These are phyloP conservation scores for Gynochthodes officinalis DNA, from an alignment of 257 asterid genomes.

Conservation along the genomic window DNA sequence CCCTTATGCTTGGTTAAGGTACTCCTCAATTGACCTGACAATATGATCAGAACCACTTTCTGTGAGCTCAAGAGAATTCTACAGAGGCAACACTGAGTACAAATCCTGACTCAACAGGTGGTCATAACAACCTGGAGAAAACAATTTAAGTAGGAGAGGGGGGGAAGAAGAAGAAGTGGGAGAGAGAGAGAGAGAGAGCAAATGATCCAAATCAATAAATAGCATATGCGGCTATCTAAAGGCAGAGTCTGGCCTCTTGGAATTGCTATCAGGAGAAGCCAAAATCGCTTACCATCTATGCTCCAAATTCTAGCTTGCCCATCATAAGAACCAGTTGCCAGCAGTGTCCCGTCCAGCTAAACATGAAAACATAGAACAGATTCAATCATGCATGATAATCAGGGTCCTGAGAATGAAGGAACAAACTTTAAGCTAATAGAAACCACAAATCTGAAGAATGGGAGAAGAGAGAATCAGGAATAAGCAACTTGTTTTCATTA, in stretches of 20 bases:
- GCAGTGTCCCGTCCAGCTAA: conserved; percentile 31
- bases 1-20: conserved; percentile 29
- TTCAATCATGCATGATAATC: conserved; percentile 2
- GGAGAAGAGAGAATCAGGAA: background rate
- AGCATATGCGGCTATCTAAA: background rate
- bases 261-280: background rate
- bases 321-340: conserved; percentile 36
- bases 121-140: background rate
- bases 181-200: too few relatives aligned
- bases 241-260: background rate
- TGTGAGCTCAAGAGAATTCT: conserved; percentile 2
- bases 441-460: background rate
- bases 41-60: background rate
- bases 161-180: too few relatives aligned
- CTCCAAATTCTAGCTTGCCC: conserved; percentile 37
- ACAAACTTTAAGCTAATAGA: background rate
- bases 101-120: background rate
- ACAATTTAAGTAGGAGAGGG: too few relatives aligned
- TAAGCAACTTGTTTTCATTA: background rate
- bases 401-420: background rate
- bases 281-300: conserved; percentile 26
- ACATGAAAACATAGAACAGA: background rate
- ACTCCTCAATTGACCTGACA: conserved; percentile 28
- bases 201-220: background rate
- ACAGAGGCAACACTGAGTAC: background rate